Percentiles rank a stretch among this genome's conserved stretches.
Evolutionary conservation across 257 asterid genomes (phyloP).

Genomic region (Paraleonurus japonicus): DNA sequence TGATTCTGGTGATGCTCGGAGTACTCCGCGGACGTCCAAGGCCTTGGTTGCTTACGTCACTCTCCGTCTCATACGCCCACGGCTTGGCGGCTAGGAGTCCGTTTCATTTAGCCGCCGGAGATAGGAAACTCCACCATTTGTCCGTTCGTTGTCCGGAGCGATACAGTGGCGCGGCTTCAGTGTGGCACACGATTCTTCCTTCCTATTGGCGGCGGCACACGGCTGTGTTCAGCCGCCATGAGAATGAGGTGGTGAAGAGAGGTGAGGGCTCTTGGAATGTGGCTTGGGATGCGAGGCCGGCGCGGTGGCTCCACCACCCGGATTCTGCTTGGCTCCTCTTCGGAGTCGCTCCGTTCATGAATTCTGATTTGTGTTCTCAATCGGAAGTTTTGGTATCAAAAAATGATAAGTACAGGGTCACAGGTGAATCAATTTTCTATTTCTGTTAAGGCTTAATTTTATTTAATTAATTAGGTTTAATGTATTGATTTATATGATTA

Average conservation of each 20-base stretch:
- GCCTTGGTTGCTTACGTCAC: constrained; percentile 53
- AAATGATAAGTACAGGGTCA: constrained; percentile 49
- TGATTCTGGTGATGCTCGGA: constrained; percentile 72
- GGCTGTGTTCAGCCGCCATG: constrained; percentile 40
- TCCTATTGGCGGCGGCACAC: constrained; percentile 42
- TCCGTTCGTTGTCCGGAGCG: constrained; percentile 9
- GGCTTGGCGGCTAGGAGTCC: constrained; percentile 35
- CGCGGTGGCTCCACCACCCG: constrained; percentile 83
- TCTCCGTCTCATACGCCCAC: constrained; percentile 43
- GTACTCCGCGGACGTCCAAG: constrained; percentile 70
- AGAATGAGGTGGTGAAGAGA: constrained; percentile 38
- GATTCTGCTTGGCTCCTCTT: constrained; percentile 89
- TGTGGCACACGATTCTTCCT: constrained; percentile 80
- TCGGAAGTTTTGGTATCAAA: constrained; percentile 19
- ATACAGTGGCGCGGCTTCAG: constrained; percentile 47
- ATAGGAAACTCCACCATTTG: neutral
- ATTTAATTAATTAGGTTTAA: neutral
- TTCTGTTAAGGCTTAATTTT: neutral
- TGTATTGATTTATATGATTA: neutral
- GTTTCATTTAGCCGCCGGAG: neutral
- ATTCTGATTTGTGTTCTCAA: constrained; percentile 29
- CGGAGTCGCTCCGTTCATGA: constrained; percentile 42
- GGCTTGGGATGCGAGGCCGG: constrained; percentile 89
- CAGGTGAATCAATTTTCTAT: constrained; percentile 31
- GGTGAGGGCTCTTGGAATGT: constrained; percentile 95